phyloP scores from a whole-genome alignment of 768 basidiomycete species.

The Rhodotorula diobovata region DNA sequence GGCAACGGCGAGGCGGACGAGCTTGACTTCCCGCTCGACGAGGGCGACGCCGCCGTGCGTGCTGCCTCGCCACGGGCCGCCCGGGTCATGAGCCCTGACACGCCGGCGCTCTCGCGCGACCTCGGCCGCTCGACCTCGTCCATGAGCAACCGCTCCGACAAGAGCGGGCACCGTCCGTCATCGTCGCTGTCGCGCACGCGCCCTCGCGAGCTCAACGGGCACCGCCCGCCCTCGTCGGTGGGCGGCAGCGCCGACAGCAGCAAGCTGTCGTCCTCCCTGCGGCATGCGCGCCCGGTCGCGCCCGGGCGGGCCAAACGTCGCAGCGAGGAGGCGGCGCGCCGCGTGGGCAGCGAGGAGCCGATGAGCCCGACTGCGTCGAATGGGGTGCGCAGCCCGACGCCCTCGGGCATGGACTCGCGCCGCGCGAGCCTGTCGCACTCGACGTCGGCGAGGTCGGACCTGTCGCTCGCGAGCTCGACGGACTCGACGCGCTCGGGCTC shows the following conservation, averaged over 20 bases:
- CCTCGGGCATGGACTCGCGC: conserved; percentile 3
- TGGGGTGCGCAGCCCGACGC: conserved; percentile 12
- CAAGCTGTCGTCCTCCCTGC: conserved; percentile 14
- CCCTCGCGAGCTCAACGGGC: conserved; percentile 4
- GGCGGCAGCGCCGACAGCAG: conserved; percentile 24
- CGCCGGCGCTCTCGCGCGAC: background rate
- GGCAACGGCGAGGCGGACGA: background rate
- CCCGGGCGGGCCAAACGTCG: conserved; percentile 24
- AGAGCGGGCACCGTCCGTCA: background rate
- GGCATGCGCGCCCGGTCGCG: conserved; percentile 29
- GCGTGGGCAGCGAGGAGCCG: conserved; percentile 22
- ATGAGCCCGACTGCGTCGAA: conserved; percentile 6
- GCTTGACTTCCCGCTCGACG: conserved; percentile 3
- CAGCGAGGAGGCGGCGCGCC: conserved; percentile 20
- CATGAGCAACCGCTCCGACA: background rate
- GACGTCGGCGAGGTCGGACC: conserved; percentile 3
- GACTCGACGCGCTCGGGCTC: background rate
- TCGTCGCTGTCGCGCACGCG: conserved; percentile 20
- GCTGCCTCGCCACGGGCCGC: background rate
- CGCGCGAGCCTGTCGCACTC: conserved; percentile 3
- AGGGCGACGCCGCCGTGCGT: background rate
- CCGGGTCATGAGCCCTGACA: background rate
- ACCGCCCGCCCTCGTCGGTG: conserved; percentile 22
- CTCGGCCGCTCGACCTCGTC: background rate
- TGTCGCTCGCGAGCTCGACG: conserved; percentile 6